Evolutionary conservation across 2,329 filamentous ascomycete genomes (phyloP).

Genomic region (Corinectria fuckeliana): DNA sequence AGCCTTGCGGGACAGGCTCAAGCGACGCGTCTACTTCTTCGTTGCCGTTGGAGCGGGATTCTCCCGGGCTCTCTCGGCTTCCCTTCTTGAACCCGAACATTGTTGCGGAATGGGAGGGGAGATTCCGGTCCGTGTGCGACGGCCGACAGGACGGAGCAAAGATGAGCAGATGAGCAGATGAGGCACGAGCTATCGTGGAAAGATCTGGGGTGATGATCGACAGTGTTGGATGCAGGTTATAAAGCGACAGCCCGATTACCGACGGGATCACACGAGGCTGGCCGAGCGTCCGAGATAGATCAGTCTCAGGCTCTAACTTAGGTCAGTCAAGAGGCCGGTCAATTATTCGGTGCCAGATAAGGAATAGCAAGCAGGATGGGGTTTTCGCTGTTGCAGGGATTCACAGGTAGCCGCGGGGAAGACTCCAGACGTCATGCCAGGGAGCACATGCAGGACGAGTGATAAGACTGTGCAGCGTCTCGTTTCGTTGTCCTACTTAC

Average conservation of each 20-base stretch:
- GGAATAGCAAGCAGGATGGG: conserved; percentile 7
- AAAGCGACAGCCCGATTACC: background rate
- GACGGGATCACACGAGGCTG: conserved; percentile 7
- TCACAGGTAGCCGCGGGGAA: background rate
- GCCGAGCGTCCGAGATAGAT: conserved; percentile 2
- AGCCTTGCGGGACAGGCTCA: conserved; percentile 13
- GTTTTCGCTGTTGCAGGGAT: background rate
- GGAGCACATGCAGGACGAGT: conserved; percentile 7
- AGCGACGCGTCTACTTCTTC: conserved; percentile 9
- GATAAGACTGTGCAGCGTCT: background rate
- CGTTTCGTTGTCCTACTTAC: background rate
- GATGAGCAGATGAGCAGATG: background rate
- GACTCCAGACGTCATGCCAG: background rate
- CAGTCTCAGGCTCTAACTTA: background rate
- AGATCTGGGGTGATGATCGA: background rate
- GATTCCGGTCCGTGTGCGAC: background rate
- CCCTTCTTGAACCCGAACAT: conserved; percentile 31
- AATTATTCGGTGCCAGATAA: conserved; percentile 12
- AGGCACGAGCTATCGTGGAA: background rate
- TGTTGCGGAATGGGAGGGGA: background rate
- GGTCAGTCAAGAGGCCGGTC: background rate
- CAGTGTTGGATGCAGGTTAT: conserved; percentile 14
- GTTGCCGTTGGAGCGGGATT: conserved; percentile 6
- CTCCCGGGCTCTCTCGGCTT: conserved; percentile 19
- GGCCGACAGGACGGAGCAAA: background rate